Evolutionary conservation across 2,329 filamentous ascomycete genomes (phyloP).

Genomic region (Fusarium dimerum): DNA sequence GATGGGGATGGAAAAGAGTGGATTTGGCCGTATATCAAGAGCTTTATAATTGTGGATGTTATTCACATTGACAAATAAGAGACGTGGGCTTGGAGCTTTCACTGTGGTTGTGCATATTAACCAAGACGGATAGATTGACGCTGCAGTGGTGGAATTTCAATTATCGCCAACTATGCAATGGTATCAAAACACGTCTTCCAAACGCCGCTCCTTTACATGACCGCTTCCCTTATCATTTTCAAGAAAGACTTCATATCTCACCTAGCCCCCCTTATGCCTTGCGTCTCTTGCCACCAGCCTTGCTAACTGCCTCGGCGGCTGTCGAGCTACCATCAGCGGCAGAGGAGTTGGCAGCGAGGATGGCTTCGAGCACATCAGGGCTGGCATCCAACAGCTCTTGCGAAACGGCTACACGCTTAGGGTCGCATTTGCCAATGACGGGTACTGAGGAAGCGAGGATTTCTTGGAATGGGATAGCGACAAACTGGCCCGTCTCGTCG

Average conservation of each 20-base stretch:
- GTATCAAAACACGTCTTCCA: slow-evolving; percentile 5
- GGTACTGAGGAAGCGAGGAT: slow-evolving; percentile 71
- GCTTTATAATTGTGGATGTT: no score
- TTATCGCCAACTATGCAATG: not conserved
- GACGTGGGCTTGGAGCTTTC: no score
- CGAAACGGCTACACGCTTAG: slow-evolving; percentile 51
- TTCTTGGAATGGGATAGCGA: slow-evolving; percentile 75
- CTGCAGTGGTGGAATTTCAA: not conserved
- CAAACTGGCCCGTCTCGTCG: slow-evolving; percentile 70
- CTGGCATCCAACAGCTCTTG: slow-evolving; percentile 41
- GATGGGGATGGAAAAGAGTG: slow-evolving; percentile 2
- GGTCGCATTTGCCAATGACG: slow-evolving; percentile 65
- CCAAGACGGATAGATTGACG: not conserved
- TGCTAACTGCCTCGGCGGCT: slow-evolving; percentile 37
- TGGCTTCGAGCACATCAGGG: slow-evolving; percentile 51
- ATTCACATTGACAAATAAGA: no score
- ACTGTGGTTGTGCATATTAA: not conserved
- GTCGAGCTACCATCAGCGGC: slow-evolving; percentile 31
- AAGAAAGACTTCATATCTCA: slow-evolving; percentile 2
- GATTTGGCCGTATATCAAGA: not conserved
- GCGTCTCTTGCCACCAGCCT: slow-evolving; percentile 48
- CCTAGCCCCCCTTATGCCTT: slow-evolving; percentile 38
- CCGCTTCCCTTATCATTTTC: slow-evolving; percentile 3
- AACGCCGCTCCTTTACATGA: not conserved
- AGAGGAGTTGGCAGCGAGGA: slow-evolving; percentile 40